Evolutionary conservation across 2,329 filamentous ascomycete genomes (phyloP), one percentile per base, ranked within the genome.

Genomic region (Fusarium bactridioides): DNA sequence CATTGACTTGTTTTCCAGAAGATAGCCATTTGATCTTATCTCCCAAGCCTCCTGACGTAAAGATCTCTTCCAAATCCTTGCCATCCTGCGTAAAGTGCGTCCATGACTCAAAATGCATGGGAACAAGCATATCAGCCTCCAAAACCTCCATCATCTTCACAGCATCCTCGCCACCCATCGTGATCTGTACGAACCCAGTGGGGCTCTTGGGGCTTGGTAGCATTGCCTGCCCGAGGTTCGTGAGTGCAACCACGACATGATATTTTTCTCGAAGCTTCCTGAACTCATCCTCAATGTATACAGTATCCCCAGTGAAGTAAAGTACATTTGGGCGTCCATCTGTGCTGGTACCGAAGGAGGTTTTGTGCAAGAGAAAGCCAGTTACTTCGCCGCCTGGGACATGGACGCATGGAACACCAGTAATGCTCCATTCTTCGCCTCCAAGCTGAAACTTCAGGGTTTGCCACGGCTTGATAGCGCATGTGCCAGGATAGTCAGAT

Each of bases 151-250:
- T 41, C 35, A 60, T 38, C 6, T n/a, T 60, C 10, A 29, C 21
- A 15, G 57, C 57, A 41, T 60, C 47, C n/a, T 54, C n/a, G 7
- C 57, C 57, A 4, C 57, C 35, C 47, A 54, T 60, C 1, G 57
- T 54, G 19, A 60, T 55, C n/a, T 54, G n/a, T 3, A 21, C 2
- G 19, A 29, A 54, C 4, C 19, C 33, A 13, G 13, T 54, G 2
- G 23, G 23, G 11, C 50, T 38, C 19, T 40, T 27, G 2, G 23
- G 50, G 1, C 23, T 54, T 3, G 23, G 33, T 18, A 54, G 7
- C 33, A 38, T 54, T 7, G 33, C 50, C 19, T 27, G 19, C 1
- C 50, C 50, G 2, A 60, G 25, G 1, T 41, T 60, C 4, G 48
- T 33, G 11, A 60, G 35, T 12, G 57, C n/a, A 25, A 60, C 27